Evolutionary conservation across 352 stramenopile genomes (phyloP).

Genomic region (Phytophthora lateralis): DNA sequence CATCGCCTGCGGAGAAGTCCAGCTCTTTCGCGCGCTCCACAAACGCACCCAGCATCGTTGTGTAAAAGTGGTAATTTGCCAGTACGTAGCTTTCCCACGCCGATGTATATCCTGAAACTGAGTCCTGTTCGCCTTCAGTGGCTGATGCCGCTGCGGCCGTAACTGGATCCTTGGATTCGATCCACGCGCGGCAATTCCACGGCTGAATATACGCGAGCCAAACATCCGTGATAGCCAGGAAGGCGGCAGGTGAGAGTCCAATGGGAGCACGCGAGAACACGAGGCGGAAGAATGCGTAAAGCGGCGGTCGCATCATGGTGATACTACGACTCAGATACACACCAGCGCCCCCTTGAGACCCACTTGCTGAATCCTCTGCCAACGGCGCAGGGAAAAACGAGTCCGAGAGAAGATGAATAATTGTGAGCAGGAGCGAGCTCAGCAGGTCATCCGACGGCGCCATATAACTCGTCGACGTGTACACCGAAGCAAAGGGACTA

Average conservation of each 20-base stretch:
- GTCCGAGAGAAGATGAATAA: conserved; percentile 84
- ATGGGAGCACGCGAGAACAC: conserved; percentile 86
- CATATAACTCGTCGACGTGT: conserved; percentile 87
- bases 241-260: conserved; percentile 76
- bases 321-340: conserved; percentile 79
- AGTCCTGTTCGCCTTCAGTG: conserved; percentile 7
- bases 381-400: conserved; percentile 75
- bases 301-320: conserved; percentile 67
- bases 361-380: conserved; percentile 28
- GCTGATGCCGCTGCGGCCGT: conserved; percentile 1
- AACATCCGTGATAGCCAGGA: conserved; percentile 82
- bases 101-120: conserved; percentile 47
- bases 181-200: conserved; percentile 80
- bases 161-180: conserved; percentile 35
- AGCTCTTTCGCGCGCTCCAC: conserved; percentile 83
- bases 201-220: conserved; percentile 89
- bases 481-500: conserved; percentile 75
- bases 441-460: conserved; percentile 84
- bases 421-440: conserved; percentile 77
- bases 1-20: conserved; percentile 73
- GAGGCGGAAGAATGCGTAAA: conserved; percentile 86
- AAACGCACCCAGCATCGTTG: conserved; percentile 78
- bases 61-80: conserved; percentile 91
- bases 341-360: conserved; percentile 24
- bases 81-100: conserved; percentile 83